Conservation (phyloP, 1,284 basidiomycete species). For the Ceratobasidium papillatum region DNA sequence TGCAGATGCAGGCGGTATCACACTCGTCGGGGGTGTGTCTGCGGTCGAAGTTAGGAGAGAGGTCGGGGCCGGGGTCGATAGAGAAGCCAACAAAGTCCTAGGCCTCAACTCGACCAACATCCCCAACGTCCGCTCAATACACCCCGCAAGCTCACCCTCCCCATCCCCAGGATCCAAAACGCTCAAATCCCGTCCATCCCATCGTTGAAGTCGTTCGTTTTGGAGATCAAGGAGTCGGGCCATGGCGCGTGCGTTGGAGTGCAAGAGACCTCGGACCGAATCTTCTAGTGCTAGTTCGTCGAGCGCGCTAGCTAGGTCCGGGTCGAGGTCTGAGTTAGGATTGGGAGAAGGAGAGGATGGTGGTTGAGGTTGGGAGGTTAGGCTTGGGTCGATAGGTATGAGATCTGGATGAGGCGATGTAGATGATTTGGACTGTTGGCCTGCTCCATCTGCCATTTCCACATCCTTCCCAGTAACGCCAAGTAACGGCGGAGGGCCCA, state of each 20-base stretch:
- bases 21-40: constrained; percentile 51
- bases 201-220: constrained; percentile 56
- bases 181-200: constrained; percentile 55
- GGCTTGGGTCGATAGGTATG: constrained; percentile 15
- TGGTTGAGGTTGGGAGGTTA: neutral
- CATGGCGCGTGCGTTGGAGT: constrained; percentile 69
- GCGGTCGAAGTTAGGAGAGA: neutral
- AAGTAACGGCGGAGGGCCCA: constrained; percentile 8
- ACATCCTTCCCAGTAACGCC: neutral
- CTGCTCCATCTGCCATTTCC: neutral
- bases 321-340: neutral
- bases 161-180: constrained; percentile 65
- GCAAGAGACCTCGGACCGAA: constrained; percentile 70
- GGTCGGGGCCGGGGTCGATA: constrained; percentile 43
- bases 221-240: constrained; percentile 71
- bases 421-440: neutral
- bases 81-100: constrained; percentile 55
- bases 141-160: constrained; percentile 83
- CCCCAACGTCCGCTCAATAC: constrained; percentile 71
- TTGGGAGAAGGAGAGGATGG: neutral
- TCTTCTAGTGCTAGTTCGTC: constrained; percentile 71
- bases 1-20: constrained; percentile 67
- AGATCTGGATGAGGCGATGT: constrained; percentile 14
- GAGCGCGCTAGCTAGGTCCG: constrained; percentile 52
- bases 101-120: constrained; percentile 76